phyloP scores from a whole-genome alignment of 148 eudicot genomes.

The Silene uniflora region DNA sequence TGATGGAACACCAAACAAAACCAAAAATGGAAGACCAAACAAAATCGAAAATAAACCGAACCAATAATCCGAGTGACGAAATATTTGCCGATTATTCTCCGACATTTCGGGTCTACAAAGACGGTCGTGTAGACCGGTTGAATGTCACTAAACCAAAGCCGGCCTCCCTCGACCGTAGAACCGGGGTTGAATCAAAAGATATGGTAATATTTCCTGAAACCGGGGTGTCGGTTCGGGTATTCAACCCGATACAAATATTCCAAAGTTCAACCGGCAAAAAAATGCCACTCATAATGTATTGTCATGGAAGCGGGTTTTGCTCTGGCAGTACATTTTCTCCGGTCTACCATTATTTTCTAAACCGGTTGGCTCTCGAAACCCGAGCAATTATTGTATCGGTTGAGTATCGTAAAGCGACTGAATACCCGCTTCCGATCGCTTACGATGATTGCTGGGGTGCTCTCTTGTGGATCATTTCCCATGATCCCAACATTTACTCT shows the following conservation, averaged over 20 bases:
- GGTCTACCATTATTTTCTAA: slow-evolving; percentile 1
- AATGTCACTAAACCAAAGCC: not conserved
- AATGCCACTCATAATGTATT: slow-evolving; percentile 7
- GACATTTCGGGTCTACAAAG: slow-evolving; percentile 9
- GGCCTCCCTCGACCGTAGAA: not conserved
- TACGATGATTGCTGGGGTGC: slow-evolving; percentile 17
- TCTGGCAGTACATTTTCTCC: slow-evolving; percentile 16
- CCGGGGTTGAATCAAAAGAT: slow-evolving; percentile 15
- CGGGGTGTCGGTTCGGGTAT: not conserved
- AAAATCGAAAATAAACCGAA: not conserved
- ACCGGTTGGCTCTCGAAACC: slow-evolving; percentile 6
- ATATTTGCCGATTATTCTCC: slow-evolving; percentile 6
- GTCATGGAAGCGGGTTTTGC: slow-evolving; percentile 14
- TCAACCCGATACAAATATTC: not conserved
- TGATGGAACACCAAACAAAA: not conserved
- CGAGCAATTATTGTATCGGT: not conserved
- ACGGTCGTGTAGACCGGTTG: slow-evolving; percentile 8
- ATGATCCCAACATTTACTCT: not conserved
- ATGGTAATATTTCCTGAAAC: not conserved
- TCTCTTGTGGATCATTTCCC: slow-evolving; percentile 12
- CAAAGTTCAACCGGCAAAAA: not conserved
- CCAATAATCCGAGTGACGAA: not conserved
- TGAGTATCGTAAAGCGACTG: slow-evolving; percentile 13
- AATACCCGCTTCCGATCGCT: slow-evolving; percentile 10
- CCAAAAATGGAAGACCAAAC: not conserved